Evolutionary conservation across 2,329 filamentous ascomycete genomes (phyloP).

Genomic region (Chaetomiaceae sp.): DNA sequence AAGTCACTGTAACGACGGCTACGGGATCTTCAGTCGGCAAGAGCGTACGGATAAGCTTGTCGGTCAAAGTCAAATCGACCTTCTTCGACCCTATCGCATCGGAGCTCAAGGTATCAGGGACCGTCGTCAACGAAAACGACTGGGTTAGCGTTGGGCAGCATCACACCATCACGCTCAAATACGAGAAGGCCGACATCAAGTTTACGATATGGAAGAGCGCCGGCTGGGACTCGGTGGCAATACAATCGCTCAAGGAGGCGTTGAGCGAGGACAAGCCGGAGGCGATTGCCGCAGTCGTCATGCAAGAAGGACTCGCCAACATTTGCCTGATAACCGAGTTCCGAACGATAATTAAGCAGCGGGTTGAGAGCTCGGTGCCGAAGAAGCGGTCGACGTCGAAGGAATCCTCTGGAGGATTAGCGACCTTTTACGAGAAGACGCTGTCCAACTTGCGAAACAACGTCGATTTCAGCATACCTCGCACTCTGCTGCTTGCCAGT

Average conservation of each 20-base stretch:
- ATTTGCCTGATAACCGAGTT: conserved; percentile 79
- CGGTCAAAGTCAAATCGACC: conserved; percentile 52
- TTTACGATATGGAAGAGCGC: conserved; percentile 82
- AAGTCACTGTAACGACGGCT: conserved; percentile 45
- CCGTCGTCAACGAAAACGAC: conserved; percentile 49
- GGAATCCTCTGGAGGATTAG: conserved; percentile 67
- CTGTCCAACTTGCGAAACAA: conserved; percentile 71
- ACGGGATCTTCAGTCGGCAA: conserved; percentile 46
- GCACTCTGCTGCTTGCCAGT: conserved; percentile 78
- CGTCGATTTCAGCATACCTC: conserved; percentile 66
- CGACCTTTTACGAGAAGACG: conserved; percentile 72
- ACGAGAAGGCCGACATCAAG: conserved; percentile 59
- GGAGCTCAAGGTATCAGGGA: conserved; percentile 53
- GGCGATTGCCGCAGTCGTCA: conserved; percentile 82
- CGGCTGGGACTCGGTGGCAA: conserved; percentile 87
- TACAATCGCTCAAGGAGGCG: conserved; percentile 72
- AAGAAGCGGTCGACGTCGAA: conserved; percentile 62
- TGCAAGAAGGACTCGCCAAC: conserved; percentile 84
- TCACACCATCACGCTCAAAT: conserved; percentile 72
- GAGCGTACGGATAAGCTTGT: conserved; percentile 55
- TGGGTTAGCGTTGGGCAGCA: conserved; percentile 52
- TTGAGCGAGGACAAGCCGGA: conserved; percentile 74
- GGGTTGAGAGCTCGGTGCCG: conserved; percentile 62
- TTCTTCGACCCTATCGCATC: conserved; percentile 56
- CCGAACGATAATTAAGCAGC: conserved; percentile 69